Evolutionary conservation across 768 basidiomycete genomes (phyloP).

Genomic region (Dacryopinax primogenitus): DNA sequence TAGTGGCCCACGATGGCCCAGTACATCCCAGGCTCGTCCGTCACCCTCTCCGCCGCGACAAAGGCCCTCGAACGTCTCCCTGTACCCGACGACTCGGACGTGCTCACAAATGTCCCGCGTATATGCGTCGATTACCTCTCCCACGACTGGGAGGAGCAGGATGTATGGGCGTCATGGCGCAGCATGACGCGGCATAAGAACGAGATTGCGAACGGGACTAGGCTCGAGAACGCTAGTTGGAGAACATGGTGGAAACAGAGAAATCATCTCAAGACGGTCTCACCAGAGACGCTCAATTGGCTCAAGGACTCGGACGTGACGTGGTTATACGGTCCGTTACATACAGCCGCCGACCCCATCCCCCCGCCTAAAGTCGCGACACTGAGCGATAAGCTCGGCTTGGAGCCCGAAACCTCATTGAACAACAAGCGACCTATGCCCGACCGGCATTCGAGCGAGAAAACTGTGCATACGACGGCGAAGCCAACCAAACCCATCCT

Average conservation of each 20-base stretch:
- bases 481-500: slow-evolving; percentile 70
- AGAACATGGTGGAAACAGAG: slow-evolving; percentile 99
- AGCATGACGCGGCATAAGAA: slow-evolving; percentile 98
- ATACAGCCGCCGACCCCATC: slow-evolving; percentile 79
- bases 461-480: not conserved
- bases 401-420: slow-evolving; percentile 26
- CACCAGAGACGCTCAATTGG: slow-evolving; percentile 98
- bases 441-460: not conserved
- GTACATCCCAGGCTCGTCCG: slow-evolving; percentile 19
- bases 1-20: slow-evolving; percentile 9
- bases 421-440: slow-evolving; percentile 15
- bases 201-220: slow-evolving; percentile 86
- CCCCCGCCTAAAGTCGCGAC: slow-evolving; percentile 47
- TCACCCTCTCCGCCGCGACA: slow-evolving; percentile 11
- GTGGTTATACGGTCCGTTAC: slow-evolving; percentile 95
- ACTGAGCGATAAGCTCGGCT: slow-evolving; percentile 41
- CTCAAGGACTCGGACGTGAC: slow-evolving; percentile 98
- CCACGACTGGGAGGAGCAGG: slow-evolving; percentile 95
- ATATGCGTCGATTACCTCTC: slow-evolving; percentile 98
- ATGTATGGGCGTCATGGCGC: slow-evolving; percentile 97
- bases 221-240: slow-evolving; percentile 97
- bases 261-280: slow-evolving; percentile 87
- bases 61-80: slow-evolving; percentile 4
- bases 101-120: slow-evolving; percentile 62
- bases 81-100: slow-evolving; percentile 62